Percentiles rank a stretch among this genome's conserved stretches.
These are phyloP conservation scores for Leccinum variicolor DNA, from an alignment of 768 basidiomycete species.

Conservation along the genomic window DNA sequence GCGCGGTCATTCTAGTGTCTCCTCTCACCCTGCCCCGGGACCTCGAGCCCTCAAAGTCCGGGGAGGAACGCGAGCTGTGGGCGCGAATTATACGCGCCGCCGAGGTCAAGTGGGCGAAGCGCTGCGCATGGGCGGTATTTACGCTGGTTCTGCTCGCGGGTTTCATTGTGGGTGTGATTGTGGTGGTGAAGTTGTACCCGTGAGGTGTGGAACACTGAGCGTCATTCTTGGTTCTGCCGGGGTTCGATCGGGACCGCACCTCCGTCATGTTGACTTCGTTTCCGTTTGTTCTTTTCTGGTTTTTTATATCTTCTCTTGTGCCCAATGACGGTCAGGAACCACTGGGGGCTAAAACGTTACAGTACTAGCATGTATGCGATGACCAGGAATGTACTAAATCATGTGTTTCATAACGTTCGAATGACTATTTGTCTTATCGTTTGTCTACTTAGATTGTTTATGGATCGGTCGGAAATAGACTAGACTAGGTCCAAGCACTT, in stretches of 20 bases:
- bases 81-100: slow-evolving; percentile 31
- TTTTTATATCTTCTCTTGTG: background rate
- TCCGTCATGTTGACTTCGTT: background rate
- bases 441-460: background rate
- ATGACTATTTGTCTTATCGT: too few relatives aligned
- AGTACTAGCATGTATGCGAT: background rate
- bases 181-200: background rate
- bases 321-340: background rate
- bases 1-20: slow-evolving; percentile 37
- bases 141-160: background rate
- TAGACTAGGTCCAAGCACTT: background rate
- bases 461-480: too few relatives aligned
- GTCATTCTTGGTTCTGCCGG: background rate
- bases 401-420: background rate
- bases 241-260: background rate
- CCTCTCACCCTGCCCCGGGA: slow-evolving; percentile 37
- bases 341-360: background rate
- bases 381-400: background rate
- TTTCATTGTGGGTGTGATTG: background rate
- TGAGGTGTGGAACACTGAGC: background rate
- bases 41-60: slow-evolving; percentile 32
- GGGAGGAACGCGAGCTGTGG: slow-evolving; percentile 32
- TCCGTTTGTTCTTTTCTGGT: background rate
- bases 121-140: slow-evolving; percentile 21
- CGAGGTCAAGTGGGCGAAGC: slow-evolving; percentile 42